phyloP scores from a whole-genome alignment of 768 basidiomycete genomes.

The Chiua virens region DNA sequence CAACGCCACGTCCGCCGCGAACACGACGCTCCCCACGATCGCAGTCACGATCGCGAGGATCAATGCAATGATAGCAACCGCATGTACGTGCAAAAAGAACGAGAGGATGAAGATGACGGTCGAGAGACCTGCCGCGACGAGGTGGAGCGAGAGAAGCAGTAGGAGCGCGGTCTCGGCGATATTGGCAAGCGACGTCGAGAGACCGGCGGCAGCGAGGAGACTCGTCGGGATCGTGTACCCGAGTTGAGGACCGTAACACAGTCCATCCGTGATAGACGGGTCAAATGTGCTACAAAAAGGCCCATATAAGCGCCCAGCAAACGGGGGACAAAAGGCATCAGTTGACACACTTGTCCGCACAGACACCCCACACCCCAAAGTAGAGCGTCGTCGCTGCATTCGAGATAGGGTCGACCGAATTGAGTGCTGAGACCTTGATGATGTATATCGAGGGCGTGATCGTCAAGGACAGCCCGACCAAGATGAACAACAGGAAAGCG shows the following conservation, averaged over 20 bases:
- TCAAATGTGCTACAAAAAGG: conserved; percentile 6
- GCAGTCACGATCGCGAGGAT: conserved; percentile 57
- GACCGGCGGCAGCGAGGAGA: conserved; percentile 41
- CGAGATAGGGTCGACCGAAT: conserved; percentile 38
- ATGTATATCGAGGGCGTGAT: conserved; percentile 73
- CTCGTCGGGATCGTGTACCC: conserved; percentile 64
- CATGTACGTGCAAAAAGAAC: conserved; percentile 59
- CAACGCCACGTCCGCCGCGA: conserved; percentile 63
- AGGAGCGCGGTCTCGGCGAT: conserved; percentile 51
- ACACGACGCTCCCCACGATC: conserved; percentile 51
- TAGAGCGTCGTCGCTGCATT: conserved; percentile 58
- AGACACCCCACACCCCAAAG: conserved; percentile 85
- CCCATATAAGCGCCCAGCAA: background rate
- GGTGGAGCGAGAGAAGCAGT: conserved; percentile 66
- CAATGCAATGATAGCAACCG: conserved; percentile 56
- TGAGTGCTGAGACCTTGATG: conserved; percentile 41
- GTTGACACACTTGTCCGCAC: conserved; percentile 51
- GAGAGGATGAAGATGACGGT: conserved; percentile 52
- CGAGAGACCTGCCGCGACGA: conserved; percentile 59
- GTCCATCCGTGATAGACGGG: conserved; percentile 20
- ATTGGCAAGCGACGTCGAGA: conserved; percentile 45
- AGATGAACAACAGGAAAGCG: conserved; percentile 71
- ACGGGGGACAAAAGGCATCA: no score
- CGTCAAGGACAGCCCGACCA: conserved; percentile 73
- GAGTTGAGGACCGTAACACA: conserved; percentile 63